These are phyloP conservation scores for Styphnolobium japonicum DNA, from an alignment of 306 rosid species.

Conservation along the genomic window DNA sequence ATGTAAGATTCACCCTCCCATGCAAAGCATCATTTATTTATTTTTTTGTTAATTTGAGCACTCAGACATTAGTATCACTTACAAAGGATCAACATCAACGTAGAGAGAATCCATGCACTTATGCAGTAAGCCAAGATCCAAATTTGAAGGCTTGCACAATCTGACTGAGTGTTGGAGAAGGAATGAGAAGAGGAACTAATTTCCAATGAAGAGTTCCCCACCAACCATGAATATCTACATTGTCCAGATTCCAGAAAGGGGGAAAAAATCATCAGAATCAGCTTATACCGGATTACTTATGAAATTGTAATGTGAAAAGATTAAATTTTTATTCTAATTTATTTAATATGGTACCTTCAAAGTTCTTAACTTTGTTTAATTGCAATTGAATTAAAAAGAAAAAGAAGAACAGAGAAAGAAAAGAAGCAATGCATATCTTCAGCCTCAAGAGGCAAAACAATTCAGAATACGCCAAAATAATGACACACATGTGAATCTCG, in stretches of 20 bases:
- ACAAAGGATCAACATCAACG: conserved; percentile 1
- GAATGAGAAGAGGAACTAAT: background rate
- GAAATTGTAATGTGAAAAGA: background rate
- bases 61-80: conserved; percentile 17
- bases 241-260: background rate
- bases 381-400: background rate
- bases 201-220: conserved; percentile 3
- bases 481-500: conserved; percentile 15
- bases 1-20: conserved; percentile 36
- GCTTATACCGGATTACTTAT: background rate
- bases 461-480: conserved; percentile 25
- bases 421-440: background rate
- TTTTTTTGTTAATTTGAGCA: conserved; percentile 1
- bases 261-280: background rate
- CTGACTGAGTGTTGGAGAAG: conserved; percentile 5
- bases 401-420: background rate
- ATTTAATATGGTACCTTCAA: background rate
- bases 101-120: conserved; percentile 3
- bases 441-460: background rate
- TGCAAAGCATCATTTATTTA: conserved; percentile 28
- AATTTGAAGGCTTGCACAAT: background rate
- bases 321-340: background rate
- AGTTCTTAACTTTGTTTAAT: background rate
- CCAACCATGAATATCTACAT: conserved; percentile 19
- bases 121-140: background rate